Evolutionary conservation across 345 rosid species (phyloP).

Genomic region (Eucalyptus marginata): DNA sequence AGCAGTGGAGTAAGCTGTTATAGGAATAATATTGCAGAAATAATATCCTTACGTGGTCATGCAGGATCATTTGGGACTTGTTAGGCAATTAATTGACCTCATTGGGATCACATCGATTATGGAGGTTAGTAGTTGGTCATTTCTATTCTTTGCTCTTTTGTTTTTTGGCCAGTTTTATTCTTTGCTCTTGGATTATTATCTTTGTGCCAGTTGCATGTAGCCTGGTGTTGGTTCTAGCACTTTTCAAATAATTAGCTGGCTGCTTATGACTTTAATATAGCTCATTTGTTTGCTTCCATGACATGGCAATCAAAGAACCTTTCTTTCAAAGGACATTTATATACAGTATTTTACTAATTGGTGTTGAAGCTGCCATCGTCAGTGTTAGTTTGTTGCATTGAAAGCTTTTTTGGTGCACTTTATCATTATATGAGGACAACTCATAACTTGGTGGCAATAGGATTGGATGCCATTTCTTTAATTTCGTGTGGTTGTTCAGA

Average conservation of each 20-base stretch:
- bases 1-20: background rate
- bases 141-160: background rate
- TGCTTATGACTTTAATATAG: background rate
- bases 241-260: background rate
- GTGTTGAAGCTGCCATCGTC: background rate
- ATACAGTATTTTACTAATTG: background rate
- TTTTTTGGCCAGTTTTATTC: background rate
- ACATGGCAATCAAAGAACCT: background rate
- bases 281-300: background rate
- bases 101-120: slow-evolving; percentile 89
- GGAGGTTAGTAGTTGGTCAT: slow-evolving; percentile 55
- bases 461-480: background rate
- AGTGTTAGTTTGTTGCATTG: background rate
- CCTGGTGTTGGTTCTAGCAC: background rate
- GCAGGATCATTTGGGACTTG: slow-evolving; percentile 73
- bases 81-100: slow-evolving; percentile 63
- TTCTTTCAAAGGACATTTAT: background rate
- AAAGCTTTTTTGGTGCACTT: background rate
- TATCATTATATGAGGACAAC: background rate
- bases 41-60: background rate
- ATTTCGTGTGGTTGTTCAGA: background rate
- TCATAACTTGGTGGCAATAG: background rate
- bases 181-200: background rate
- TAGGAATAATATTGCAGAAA: background rate
- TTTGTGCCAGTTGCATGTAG: background rate